Percentiles rank a stretch among this genome's conserved stretches.
Evolutionary conservation across 1,284 basidiomycete species (phyloP).

Genomic region (Waitea zeae): DNA sequence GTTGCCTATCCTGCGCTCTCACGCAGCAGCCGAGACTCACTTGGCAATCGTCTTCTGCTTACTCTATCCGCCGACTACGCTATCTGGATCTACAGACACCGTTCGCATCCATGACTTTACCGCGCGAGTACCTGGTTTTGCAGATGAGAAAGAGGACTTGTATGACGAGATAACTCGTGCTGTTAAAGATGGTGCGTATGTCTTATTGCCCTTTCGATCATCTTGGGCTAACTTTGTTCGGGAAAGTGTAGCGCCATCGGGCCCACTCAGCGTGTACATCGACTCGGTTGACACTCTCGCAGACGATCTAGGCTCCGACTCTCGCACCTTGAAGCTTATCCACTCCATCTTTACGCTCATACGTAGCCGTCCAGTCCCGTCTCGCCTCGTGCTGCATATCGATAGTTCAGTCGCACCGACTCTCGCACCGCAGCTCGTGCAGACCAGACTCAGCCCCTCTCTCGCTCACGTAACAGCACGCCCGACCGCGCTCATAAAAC

Average conservation of each 20-base stretch:
- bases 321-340: constrained; percentile 34
- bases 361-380: constrained; percentile 18
- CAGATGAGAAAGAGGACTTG: constrained; percentile 15
- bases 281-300: constrained; percentile 51
- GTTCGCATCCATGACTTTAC: constrained; percentile 33
- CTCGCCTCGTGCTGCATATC: background rate
- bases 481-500: constrained; percentile 40
- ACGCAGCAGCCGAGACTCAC: constrained; percentile 13
- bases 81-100: constrained; percentile 16
- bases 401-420: too few species aligned
- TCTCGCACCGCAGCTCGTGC: constrained; percentile 34
- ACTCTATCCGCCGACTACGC: constrained; percentile 33
- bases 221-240: background rate
- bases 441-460: constrained; percentile 39
- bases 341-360: constrained; percentile 23
- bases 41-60: constrained; percentile 35
- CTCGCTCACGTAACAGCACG: constrained; percentile 51
- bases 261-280: constrained; percentile 36
- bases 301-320: constrained; percentile 34
- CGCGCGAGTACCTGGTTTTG: constrained; percentile 35
- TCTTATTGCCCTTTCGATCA: background rate
- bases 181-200: constrained; percentile 26
- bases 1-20: constrained; percentile 33
- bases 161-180: constrained; percentile 21
- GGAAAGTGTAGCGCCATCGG: constrained; percentile 16